A percentile compares a stretch with the other conserved stretches of the same genome.
Evolutionary conservation across 305 asterid genomes (phyloP).

Genomic region (Euphrasia arctica): DNA sequence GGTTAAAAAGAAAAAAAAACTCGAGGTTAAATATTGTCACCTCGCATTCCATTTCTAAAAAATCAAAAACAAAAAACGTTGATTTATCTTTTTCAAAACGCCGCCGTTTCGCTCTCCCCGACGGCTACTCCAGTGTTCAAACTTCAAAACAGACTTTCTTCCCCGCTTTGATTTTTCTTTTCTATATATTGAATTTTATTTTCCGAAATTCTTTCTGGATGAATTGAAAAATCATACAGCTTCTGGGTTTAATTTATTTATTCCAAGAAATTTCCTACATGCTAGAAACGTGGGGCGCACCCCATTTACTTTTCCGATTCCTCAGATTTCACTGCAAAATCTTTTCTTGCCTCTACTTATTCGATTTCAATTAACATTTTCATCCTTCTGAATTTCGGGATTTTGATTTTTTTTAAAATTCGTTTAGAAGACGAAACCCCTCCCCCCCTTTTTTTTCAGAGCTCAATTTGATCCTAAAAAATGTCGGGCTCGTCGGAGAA

Average conservation of each 20-base stretch:
- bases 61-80: neutral
- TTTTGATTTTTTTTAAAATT: neutral
- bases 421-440: neutral
- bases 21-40: neutral
- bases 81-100: neutral
- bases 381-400: neutral
- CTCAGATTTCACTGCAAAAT: neutral
- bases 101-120: neutral
- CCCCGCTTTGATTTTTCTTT: neutral
- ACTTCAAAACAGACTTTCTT: neutral
- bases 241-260: neutral
- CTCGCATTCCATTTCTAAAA: neutral
- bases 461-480: slow-evolving; percentile 20
- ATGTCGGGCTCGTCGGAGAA: slow-evolving; percentile 41
- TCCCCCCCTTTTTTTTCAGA: neutral
- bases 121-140: neutral
- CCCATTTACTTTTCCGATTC: neutral
- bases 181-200: neutral
- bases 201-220: neutral
- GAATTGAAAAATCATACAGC: neutral
- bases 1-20: no score
- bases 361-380: neutral
- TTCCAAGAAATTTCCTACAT: neutral
- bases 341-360: neutral
- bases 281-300: neutral